Conservation (phyloP, 371 early-diverging fungal species). For the Mortierella sp. region DNA sequence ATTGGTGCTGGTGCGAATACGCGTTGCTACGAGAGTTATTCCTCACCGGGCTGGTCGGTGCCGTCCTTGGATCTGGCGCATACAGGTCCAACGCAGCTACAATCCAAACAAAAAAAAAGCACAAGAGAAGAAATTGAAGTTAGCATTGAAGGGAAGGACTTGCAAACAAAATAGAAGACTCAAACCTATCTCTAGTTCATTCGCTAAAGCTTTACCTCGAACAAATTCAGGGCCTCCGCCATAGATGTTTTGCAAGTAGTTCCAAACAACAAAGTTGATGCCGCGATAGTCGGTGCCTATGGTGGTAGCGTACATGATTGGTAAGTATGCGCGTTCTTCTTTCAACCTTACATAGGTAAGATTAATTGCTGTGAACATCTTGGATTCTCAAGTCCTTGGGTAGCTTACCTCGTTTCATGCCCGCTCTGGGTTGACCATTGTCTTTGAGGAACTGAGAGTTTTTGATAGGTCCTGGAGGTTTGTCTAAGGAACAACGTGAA, state of each 20-base stretch:
- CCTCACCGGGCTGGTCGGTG: not conserved
- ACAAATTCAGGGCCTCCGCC: slow-evolving; percentile 52
- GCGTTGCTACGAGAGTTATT: slow-evolving; percentile 3
- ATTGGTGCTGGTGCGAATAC: slow-evolving; percentile 12
- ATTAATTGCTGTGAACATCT: not conserved
- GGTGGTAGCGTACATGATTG: not conserved
- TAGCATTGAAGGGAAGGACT: not conserved
- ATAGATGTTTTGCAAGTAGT: slow-evolving; percentile 43
- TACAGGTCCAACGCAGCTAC: slow-evolving; percentile 49
- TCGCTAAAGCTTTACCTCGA: slow-evolving; percentile 22
- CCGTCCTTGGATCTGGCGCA: slow-evolving; percentile 38
- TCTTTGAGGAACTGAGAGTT: slow-evolving; percentile 58
- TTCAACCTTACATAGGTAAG: not conserved
- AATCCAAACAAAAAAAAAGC: not conserved
- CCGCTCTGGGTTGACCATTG: slow-evolving; percentile 55
- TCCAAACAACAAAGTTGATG: slow-evolving; percentile 36
- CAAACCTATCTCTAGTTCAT: not conserved
- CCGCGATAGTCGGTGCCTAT: slow-evolving; percentile 52
- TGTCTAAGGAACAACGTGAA: slow-evolving; percentile 19
- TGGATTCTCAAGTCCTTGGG: not conserved
- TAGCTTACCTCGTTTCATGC: slow-evolving; percentile 57
- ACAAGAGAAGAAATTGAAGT: not conserved
- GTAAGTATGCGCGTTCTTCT: slow-evolving; percentile 8
- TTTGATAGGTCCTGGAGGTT: slow-evolving; percentile 48
- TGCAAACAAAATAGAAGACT: not conserved